Base-by-base conservation (phyloP, 2,329 filamentous ascomycete genomes). In the Aspergillus intermedius region DNA sequence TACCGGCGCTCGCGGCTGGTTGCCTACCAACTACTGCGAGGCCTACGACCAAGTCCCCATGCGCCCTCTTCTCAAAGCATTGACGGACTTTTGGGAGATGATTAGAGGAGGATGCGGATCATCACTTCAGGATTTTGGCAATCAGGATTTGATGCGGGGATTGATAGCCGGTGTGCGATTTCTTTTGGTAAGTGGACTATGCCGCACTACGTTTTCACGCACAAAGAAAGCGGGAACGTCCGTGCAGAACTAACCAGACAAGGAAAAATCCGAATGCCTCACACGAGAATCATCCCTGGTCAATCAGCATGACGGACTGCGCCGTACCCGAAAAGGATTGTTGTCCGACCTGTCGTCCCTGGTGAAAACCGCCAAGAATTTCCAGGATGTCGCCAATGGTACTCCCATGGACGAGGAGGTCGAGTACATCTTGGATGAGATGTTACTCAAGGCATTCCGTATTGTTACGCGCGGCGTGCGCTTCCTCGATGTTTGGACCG, bases 1-100 rank as follows among this genome's bases (percentile, higher is more conserved):
- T 21, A 88, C 90, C 2, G 91, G 91, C 22, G 86, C 87, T 45
- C 81, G 93, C 58, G 93, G 93, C 54, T 98, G 93, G 93, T 75
- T 98, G 51, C 93, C 93, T 2, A 98, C 93, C 7, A 98, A 98
- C 69, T 98, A 97, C 68, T 98, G 93, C 74, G 91, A 96, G 65
- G 80, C 88, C 8, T 98, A 96, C 66, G 88, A 96, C 57, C 89
- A 91, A 42, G 82, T 89, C 19, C 84, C 90, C 54, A 91, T 97
- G 77, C 82, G 84, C 47, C 90, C 83, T 54, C 77, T 98, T 19
- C 76, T 98, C 32, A 90, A 88, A 59, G 89, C 91, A 1, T 75
- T 96, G 52, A 82, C 93, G 12, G 88, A 93, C 63, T 90, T 97
- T 53, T 96, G 91, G 91, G 91, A 96, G 65, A 74, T 95, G 46